Evolutionary conservation across 1,284 basidiomycete genomes (phyloP).

Genomic region (Leccinum fuscescens): DNA sequence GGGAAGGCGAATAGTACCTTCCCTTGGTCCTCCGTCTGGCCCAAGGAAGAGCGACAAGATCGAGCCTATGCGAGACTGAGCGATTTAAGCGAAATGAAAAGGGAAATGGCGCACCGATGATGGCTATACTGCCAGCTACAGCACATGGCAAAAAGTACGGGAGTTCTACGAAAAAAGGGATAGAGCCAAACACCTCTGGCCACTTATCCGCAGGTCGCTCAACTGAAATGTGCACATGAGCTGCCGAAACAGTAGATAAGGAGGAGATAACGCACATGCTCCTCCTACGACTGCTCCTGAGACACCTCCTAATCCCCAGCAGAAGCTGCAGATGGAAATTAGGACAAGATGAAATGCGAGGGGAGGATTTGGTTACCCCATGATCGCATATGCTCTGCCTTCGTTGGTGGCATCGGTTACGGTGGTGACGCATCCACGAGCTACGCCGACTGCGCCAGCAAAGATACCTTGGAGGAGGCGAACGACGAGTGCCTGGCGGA

Average conservation of each 20-base stretch:
- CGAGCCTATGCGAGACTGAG: conserved; percentile 52
- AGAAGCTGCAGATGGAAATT: conserved; percentile 56
- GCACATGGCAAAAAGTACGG: conserved; percentile 92
- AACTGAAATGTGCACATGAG: conserved; percentile 44
- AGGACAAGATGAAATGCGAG: background rate
- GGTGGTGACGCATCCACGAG: conserved; percentile 83
- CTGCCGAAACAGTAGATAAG: background rate
- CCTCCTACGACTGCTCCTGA: conserved; percentile 86
- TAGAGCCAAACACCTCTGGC: conserved; percentile 67
- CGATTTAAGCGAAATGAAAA: background rate
- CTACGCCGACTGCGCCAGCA: conserved; percentile 92
- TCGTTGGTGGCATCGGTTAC: conserved; percentile 92
- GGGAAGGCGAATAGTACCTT: conserved; percentile 78
- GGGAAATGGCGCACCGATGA: conserved; percentile 52
- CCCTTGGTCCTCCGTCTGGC: conserved; percentile 84
- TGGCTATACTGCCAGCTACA: conserved; percentile 73
- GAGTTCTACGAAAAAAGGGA: conserved; percentile 72
- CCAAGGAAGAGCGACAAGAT: conserved; percentile 87
- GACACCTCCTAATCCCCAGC: conserved; percentile 95
- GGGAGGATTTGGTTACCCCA: conserved; percentile 55
- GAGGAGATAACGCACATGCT: conserved; percentile 54
- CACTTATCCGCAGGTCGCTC: conserved; percentile 86
- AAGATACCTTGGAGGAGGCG: conserved; percentile 95
- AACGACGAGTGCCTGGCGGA: conserved; percentile 83
- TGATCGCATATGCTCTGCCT: conserved; percentile 89